These are phyloP conservation scores for Leucocoprinus sp. DNA, from an alignment of 768 basidiomycete genomes.

Conservation along the genomic window DNA sequence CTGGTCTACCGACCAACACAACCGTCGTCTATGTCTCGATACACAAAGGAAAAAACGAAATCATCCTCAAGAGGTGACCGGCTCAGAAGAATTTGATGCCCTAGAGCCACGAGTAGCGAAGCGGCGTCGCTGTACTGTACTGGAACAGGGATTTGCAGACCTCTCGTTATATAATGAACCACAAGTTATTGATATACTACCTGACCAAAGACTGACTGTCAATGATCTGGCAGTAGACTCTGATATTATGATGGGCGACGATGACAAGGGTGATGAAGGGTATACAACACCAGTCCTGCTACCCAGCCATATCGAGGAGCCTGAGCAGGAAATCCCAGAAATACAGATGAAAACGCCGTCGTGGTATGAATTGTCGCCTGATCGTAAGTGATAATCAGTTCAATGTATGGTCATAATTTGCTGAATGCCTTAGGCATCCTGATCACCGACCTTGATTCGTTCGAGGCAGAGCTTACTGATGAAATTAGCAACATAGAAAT, in stretches of 20 bases:
- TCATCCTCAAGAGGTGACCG: constrained; percentile 15
- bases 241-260: neutral
- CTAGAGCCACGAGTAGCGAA: constrained; percentile 27
- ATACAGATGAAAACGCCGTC: constrained; percentile 55
- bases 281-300: constrained; percentile 4
- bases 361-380: constrained; percentile 65
- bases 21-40: constrained; percentile 39
- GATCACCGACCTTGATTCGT: constrained; percentile 49
- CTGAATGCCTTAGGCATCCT: constrained; percentile 43
- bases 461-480: constrained; percentile 32
- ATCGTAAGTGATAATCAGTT: constrained; percentile 41
- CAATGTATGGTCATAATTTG: neutral
- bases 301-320: constrained; percentile 27
- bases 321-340: constrained; percentile 40
- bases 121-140: constrained; percentile 37
- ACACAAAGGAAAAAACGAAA: constrained; percentile 33
- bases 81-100: constrained; percentile 13
- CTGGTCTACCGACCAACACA: constrained; percentile 20
- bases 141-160: constrained; percentile 53
- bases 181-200: neutral
- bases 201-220: neutral
- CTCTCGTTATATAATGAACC: constrained; percentile 26
- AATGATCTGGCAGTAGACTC: neutral
- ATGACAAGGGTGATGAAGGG: constrained; percentile 1
- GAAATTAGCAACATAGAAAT: constrained; percentile 20